phyloP scores from a whole-genome alignment of 805 yeast species.

The Yarrowia bubula region DNA sequence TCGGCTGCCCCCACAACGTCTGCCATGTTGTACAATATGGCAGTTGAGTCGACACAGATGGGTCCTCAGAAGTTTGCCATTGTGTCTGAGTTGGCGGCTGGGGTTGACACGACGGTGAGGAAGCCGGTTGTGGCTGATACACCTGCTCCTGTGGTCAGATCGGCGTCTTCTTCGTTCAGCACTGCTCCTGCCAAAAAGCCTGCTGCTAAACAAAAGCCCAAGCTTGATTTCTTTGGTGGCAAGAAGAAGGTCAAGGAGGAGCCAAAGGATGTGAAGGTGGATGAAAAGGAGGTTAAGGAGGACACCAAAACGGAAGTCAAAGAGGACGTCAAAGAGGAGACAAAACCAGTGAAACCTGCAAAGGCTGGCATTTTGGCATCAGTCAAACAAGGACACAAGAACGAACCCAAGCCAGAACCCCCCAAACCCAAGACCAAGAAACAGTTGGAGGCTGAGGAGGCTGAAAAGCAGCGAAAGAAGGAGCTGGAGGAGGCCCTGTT shows the following conservation, averaged over 20 bases:
- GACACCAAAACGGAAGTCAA: neutral
- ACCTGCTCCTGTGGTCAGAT: neutral
- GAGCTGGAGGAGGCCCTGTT: slow-evolving; percentile 22
- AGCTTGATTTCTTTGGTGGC: slow-evolving; percentile 4
- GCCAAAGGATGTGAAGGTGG: neutral
- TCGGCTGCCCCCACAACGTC: neutral
- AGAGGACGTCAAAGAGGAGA: neutral
- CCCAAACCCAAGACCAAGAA: neutral
- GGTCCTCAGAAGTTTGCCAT: slow-evolving; percentile 19
- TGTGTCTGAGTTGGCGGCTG: neutral
- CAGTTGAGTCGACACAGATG: neutral
- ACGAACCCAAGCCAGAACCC: neutral
- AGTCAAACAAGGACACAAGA: neutral
- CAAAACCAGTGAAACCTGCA: neutral
- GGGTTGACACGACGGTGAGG: neutral
- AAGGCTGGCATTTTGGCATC: neutral
- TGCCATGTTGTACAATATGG: slow-evolving; percentile 7
- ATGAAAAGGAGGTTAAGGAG: neutral
- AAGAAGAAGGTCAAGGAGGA: slow-evolving; percentile 4
- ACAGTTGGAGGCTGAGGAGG: neutral
- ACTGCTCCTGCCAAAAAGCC: slow-evolving; percentile 6
- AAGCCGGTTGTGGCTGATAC: neutral
- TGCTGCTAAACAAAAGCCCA: neutral
- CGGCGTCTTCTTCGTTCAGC: neutral
- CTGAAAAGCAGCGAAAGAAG: neutral